Conservation (phyloP, 768 basidiomycete species). For the Lactarius hengduanensis region DNA sequence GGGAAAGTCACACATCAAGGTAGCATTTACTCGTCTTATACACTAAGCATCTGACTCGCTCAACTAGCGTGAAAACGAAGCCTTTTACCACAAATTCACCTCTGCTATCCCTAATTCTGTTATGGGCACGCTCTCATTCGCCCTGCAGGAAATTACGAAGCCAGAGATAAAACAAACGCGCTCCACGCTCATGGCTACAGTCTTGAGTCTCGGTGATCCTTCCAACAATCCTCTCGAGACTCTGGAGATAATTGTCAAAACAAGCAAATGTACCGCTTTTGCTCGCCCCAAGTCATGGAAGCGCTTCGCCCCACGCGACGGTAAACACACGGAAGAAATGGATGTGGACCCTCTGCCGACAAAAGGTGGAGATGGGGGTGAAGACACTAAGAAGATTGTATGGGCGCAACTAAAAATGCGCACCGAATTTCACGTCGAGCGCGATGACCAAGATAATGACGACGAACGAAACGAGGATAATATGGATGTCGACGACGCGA, state of each 20-base stretch:
- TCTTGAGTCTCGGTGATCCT: conserved; percentile 76
- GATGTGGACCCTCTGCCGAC: conserved; percentile 29
- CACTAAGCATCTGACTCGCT: not conserved
- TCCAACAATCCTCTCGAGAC: conserved; percentile 66
- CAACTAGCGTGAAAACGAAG: conserved; percentile 69
- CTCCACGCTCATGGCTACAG: conserved; percentile 61
- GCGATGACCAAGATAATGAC: conserved; percentile 27
- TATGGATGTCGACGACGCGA: conserved; percentile 39
- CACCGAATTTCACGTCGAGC: conserved; percentile 59
- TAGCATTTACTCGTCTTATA: conserved; percentile 34
- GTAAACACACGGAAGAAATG: conserved; percentile 36
- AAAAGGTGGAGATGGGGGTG: conserved; percentile 26
- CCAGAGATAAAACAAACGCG: conserved; percentile 69
- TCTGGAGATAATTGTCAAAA: conserved; percentile 68
- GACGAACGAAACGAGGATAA: conserved; percentile 40
- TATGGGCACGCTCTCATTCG: conserved; percentile 62
- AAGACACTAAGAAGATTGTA: conserved; percentile 27
- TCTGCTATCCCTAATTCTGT: conserved; percentile 47
- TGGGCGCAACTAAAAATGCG: conserved; percentile 45
- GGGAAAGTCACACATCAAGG: conserved; percentile 73
- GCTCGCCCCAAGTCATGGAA: conserved; percentile 75
- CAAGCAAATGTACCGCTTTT: conserved; percentile 76
- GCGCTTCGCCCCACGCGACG: conserved; percentile 54
- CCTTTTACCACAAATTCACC: conserved; percentile 57
- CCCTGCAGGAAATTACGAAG: conserved; percentile 54